Evolutionary conservation across 2,329 filamentous ascomycete species (phyloP).

Genomic region (Keithomyces neogunnii): DNA sequence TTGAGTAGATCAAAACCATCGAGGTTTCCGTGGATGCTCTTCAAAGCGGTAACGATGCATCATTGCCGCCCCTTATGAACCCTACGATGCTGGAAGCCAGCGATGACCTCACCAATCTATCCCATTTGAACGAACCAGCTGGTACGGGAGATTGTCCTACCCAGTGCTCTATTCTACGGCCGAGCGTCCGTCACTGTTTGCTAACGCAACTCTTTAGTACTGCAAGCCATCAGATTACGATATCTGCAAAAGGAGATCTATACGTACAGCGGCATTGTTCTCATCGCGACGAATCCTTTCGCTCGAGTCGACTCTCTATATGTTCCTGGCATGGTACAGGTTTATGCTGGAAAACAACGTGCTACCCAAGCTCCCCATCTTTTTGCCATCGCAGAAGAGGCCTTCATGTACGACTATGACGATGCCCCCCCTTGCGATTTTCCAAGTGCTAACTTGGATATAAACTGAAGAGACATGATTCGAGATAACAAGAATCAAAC

Average conservation of each 20-base stretch:
- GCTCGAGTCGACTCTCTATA: conserved; percentile 96
- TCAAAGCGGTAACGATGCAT: conserved; percentile 65
- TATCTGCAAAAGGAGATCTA: conserved; percentile 99
- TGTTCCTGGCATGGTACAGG: conserved; percentile 98
- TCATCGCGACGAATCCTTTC: conserved; percentile 98
- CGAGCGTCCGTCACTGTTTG: background rate
- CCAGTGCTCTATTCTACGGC: too few species aligned
- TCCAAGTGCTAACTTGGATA: conserved; percentile 25
- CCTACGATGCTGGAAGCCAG: conserved; percentile 96
- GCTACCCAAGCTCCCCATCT: conserved; percentile 95
- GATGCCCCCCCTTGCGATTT: background rate
- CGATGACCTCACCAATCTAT: conserved; percentile 94
- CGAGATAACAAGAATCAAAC: conserved; percentile 95
- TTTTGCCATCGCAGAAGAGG: conserved; percentile 97
- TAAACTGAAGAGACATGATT: conserved; percentile 79
- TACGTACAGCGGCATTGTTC: conserved; percentile 96
- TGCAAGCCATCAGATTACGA: conserved; percentile 94
- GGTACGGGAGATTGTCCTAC: conserved; percentile 42
- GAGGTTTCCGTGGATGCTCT: conserved; percentile 71
- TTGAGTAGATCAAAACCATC: conserved; percentile 62
- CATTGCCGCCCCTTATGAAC: conserved; percentile 92
- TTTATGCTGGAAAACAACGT: conserved; percentile 94
- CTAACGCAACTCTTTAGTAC: conserved; percentile 45
- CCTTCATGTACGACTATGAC: conserved; percentile 68
- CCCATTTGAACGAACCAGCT: conserved; percentile 95